Conservation (phyloP, 2,329 filamentous ascomycete species). For the Diaporthe vaccinii region DNA sequence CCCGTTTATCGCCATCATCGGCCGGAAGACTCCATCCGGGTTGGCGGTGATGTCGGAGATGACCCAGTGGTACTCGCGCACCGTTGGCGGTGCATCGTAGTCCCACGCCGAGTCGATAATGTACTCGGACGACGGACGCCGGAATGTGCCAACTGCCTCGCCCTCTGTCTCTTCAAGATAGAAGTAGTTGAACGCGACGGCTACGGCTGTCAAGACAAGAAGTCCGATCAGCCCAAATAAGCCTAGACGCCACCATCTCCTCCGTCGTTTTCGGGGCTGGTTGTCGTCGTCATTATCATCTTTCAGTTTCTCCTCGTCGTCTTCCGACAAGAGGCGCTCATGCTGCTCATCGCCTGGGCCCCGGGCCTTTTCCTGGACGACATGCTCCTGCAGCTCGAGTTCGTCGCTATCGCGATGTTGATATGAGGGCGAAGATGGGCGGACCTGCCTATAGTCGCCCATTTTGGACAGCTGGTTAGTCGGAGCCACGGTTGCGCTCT, state of each 20-base stretch:
- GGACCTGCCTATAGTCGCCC: slow-evolving; percentile 42
- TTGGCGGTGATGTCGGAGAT: slow-evolving; percentile 70
- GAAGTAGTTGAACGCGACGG: slow-evolving; percentile 16
- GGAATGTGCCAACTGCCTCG: slow-evolving; percentile 39
- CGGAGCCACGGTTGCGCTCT: not conserved
- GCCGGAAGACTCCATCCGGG: slow-evolving; percentile 70
- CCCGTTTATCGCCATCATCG: slow-evolving; percentile 79
- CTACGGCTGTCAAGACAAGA: slow-evolving; percentile 4
- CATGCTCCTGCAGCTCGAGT: slow-evolving; percentile 35
- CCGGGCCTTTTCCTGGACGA: slow-evolving; percentile 14
- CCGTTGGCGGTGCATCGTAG: slow-evolving; percentile 60
- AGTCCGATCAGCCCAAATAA: slow-evolving; percentile 32
- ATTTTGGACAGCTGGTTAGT: slow-evolving; percentile 8
- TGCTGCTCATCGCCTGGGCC: slow-evolving; percentile 37
- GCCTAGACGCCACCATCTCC: slow-evolving; percentile 37
- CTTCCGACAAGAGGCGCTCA: slow-evolving; percentile 40
- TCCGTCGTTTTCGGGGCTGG: not conserved
- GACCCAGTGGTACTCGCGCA: slow-evolving; percentile 72
- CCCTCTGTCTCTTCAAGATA: not conserved
- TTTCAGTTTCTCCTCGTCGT: slow-evolving; percentile 8
- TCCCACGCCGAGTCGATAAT: slow-evolving; percentile 71
- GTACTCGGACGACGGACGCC: slow-evolving; percentile 61
- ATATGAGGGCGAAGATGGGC: slow-evolving; percentile 41
- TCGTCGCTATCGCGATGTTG: slow-evolving; percentile 26
- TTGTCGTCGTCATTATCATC: not conserved